Conservation (phyloP, 2,329 filamentous ascomycete genomes). For the Capronia epimyces region DNA sequence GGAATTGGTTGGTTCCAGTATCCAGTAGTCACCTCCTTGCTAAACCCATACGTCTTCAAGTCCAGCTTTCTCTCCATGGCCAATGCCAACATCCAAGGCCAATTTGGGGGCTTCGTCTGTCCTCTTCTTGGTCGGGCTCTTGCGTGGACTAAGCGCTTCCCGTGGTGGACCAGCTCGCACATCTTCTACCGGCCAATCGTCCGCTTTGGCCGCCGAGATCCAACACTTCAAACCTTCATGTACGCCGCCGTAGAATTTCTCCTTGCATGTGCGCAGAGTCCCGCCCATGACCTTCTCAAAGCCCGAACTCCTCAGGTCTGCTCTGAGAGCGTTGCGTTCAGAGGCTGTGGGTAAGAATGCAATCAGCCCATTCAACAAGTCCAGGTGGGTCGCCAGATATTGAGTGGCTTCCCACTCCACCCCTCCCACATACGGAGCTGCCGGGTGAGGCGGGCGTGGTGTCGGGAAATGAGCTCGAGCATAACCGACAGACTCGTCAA, state of each 20-base stretch:
- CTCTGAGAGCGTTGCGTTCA: slow-evolving; percentile 73
- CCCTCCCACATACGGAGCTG: slow-evolving; percentile 90
- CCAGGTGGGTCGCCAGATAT: slow-evolving; percentile 86
- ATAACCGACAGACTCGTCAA: slow-evolving; percentile 33
- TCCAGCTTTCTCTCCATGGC: not conserved
- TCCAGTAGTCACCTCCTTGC: too few species aligned
- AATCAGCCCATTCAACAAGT: slow-evolving; percentile 84
- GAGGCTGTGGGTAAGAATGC: slow-evolving; percentile 66
- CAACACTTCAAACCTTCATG: slow-evolving; percentile 85
- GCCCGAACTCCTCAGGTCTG: slow-evolving; percentile 72
- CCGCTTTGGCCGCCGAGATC: slow-evolving; percentile 79
- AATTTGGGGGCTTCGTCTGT: slow-evolving; percentile 52
- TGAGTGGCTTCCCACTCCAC: slow-evolving; percentile 99
- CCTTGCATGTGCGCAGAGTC: slow-evolving; percentile 84
- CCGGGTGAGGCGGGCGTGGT: slow-evolving; percentile 81
- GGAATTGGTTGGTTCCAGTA: too few species aligned
- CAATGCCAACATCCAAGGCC: slow-evolving; percentile 40
- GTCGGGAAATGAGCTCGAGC: slow-evolving; percentile 69
- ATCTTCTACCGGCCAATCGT: slow-evolving; percentile 78
- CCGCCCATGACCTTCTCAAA: slow-evolving; percentile 86
- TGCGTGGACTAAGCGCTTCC: slow-evolving; percentile 37
- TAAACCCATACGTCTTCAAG: not conserved
- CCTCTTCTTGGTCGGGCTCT: slow-evolving; percentile 49
- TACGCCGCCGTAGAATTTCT: slow-evolving; percentile 92
- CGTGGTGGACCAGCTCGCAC: slow-evolving; percentile 57